Evolutionary conservation across 768 basidiomycete genomes (phyloP), one percentile per base, ranked within the genome.

Genomic region (Neoboletus subvelutipes): DNA sequence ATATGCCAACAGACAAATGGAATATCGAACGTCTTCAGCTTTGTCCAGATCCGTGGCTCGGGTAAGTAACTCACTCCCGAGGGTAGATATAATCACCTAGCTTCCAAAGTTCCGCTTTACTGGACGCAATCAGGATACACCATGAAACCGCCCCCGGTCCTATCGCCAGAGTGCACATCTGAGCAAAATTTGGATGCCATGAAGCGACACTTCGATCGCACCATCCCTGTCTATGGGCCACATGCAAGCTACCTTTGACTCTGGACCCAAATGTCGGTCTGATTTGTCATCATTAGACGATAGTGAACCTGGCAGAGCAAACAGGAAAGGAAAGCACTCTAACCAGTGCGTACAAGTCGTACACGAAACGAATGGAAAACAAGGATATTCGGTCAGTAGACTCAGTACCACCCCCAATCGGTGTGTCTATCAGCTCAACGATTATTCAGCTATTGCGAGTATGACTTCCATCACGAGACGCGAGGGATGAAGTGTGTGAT

Each of bases 401-500:
- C n/a, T n/a, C n/a, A n/a, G 83, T 69, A 39, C 7, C 34, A 42
- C 36, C 22, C n/a, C 17, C 45, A 29, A 33, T 24, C 20, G 10
- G 22, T 34, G 34, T 26, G 24, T 34, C 39, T 42, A 37, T 50
- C 42, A 33, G 54, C 31, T 55, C 59, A 43, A 57, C 22, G 5
- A 24, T 22, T 31, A 13, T 45, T 34, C 18, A 92, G 89, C 59
- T 93, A 92, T 64, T 75, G 77, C 59, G 88, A 86, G 66, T 98
- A 94, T 66, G 96, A 98, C 70, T 98, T 98, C 71, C 96, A 98
- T 72, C 81, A 77, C 4, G 93, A 97, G 71, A 96, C 94, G 12
- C 88, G 84, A 67, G 95, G 96, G 22, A 97, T 98, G 96, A 92
- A 91, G 88, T 92, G 58, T 53, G 82, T 73, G 51, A 48, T 43